These are phyloP conservation scores for Pulicaria dysenterica DNA, from an alignment of 129 eudicot genomes.

Conservation along the genomic window DNA sequence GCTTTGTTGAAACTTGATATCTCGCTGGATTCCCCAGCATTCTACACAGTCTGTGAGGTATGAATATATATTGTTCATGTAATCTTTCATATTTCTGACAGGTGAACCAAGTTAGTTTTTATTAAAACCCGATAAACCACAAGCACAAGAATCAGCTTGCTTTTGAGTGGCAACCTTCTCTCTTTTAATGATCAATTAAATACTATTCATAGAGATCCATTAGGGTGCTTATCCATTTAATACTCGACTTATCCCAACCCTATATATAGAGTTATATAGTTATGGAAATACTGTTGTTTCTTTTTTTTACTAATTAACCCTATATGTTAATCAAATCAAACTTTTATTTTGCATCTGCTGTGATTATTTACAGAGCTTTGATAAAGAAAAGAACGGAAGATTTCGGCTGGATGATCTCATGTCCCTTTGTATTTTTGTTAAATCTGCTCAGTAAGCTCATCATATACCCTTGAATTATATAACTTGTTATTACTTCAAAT, in stretches of 20 bases:
- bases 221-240: too few species aligned
- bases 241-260: too few species aligned
- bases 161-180: too few species aligned
- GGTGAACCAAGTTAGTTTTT: neutral
- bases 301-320: too few species aligned
- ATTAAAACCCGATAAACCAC: neutral
- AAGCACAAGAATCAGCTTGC: neutral
- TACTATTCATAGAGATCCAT: too few species aligned
- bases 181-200: too few species aligned
- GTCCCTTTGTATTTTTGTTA: conserved; percentile 84
- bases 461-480: conserved; percentile 4
- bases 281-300: too few species aligned
- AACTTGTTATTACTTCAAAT: conserved; percentile 2
- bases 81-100: neutral
- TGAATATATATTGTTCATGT: neutral
- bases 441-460: conserved; percentile 69
- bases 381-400: conserved; percentile 70
- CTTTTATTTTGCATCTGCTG: conserved; percentile 1
- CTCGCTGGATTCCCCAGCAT: conserved; percentile 87
- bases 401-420: conserved; percentile 85
- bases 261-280: too few species aligned
- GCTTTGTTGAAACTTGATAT: conserved; percentile 76
- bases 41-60: conserved; percentile 95
- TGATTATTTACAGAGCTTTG: conserved; percentile 66
- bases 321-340: neutral